Evolutionary conservation across 495 filamentous ascomycete genomes (phyloP), one percentile per base, ranked within the genome.

Genomic region (Choiromyces venosus): DNA sequence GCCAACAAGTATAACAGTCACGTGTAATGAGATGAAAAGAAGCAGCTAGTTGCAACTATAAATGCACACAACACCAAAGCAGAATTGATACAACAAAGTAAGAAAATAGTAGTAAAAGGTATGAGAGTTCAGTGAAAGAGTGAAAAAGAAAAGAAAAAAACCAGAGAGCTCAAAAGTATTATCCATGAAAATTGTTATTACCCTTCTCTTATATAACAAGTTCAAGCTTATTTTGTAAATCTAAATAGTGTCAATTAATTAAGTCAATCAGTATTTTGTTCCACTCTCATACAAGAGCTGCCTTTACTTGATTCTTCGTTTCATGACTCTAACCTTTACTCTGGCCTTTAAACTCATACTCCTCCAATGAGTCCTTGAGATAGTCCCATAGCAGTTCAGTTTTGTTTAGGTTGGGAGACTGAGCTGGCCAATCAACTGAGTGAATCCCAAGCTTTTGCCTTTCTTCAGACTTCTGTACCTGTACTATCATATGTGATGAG

Each of bases 381-480:
- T 75, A 75, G n/a, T 75, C 56, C 69, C 65, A 75, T 36, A 64
- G 56, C 21, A 25, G 61, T 25, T 75, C 65, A 56, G 71, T 71
- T 35, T 67, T 67, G 46, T 71, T 67, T 5, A 71, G 5, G 66
- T 67, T 39, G 9, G 16, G 64, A 9, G 69, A 71, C n/a, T 68
- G 65, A 16, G 65, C 0, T 19, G 73, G 73, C 73, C 65, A 75
- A 3, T 75, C 29, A 56, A 65, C 67, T 1, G 64, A 68, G 38
- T 52, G 36, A 16, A 75, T 72, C 16, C 66, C 68, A 37, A 40
- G 16, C 25, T 71, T 2, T 12, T 36, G 1, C 0, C 39, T 61
- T 6, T 4, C 21, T 29, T 42, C 40, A 14, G 39, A 0, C n/a
- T 72, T 42, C 39, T 71, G 36, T 12, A 1, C 0, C 39, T 37